Evolutionary conservation across 768 basidiomycete species (phyloP).

Genomic region (button mushroom (Agaricus bisporus)): DNA sequence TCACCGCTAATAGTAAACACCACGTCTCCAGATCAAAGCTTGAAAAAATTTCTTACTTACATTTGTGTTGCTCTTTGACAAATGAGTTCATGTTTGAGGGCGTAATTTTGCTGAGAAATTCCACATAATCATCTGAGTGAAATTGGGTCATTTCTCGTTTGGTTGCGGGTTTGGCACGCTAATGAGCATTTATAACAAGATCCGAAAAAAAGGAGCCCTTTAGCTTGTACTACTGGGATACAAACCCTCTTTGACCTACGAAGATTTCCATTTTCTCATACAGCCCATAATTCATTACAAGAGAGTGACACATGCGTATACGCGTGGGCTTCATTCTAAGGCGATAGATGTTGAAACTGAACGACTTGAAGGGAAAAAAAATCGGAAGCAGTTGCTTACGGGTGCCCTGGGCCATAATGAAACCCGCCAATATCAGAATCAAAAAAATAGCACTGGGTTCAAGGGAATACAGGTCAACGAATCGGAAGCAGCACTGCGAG

Average conservation of each 20-base stretch:
- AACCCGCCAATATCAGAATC: conserved; percentile 99
- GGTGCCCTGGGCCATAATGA: conserved; percentile 97
- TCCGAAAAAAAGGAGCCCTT: background rate
- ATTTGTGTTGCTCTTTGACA: conserved; percentile 94
- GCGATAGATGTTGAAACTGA: conserved; percentile 15
- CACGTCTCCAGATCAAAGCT: background rate
- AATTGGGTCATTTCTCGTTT: conserved; percentile 99
- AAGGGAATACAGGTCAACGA: conserved; percentile 11
- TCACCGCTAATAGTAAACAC: background rate
- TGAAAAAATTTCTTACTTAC: conserved; percentile 34
- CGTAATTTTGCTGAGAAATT: conserved; percentile 89
- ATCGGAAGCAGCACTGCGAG: conserved; percentile 5
- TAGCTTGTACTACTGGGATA: background rate
- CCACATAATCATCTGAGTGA: conserved; percentile 98
- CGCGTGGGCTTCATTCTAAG: conserved; percentile 93
- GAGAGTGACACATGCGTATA: conserved; percentile 98
- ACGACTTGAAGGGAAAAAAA: background rate
- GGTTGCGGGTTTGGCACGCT: conserved; percentile 99
- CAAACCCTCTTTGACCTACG: conserved; percentile 44
- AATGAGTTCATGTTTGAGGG: conserved; percentile 94
- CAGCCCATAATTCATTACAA: conserved; percentile 99
- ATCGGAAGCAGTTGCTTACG: conserved; percentile 40
- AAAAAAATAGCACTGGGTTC: conserved; percentile 91
- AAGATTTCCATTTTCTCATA: conserved; percentile 99
- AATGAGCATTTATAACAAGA: background rate